Conservation (phyloP, 129 eudicot species). For the Cynara cardunculus region DNA sequence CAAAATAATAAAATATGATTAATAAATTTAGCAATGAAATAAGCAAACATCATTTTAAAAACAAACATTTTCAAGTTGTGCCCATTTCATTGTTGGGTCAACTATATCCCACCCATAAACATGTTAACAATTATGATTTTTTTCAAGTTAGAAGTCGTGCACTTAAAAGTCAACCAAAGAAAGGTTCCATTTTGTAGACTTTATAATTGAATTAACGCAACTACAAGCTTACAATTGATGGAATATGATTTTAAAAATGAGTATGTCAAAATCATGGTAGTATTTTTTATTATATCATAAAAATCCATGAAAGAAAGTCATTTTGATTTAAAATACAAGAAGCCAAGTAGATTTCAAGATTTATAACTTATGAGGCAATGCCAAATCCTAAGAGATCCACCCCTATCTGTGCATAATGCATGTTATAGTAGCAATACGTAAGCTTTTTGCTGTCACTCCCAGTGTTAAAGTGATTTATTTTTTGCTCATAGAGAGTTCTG, state of each 20-base stretch:
- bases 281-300: too few relatives aligned
- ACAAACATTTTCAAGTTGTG: not conserved
- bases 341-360: conserved; percentile 1
- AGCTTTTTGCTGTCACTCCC: conserved; percentile 2
- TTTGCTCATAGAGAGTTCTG: conserved; percentile 1
- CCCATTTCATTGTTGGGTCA: conserved; percentile 15
- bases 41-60: not conserved
- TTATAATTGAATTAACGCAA: not conserved
- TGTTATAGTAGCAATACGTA: not conserved
- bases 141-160: not conserved
- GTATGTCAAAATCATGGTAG: too few relatives aligned
- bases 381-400: not conserved
- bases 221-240: conserved; percentile 7
- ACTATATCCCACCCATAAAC: conserved; percentile 10
- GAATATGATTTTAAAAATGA: too few relatives aligned
- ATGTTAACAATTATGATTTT: not conserved
- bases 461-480: not conserved
- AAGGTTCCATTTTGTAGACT: conserved; percentile 11
- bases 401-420: conserved; percentile 8
- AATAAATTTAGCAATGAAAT: too few relatives aligned
- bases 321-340: not conserved
- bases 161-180: conserved; percentile 18
- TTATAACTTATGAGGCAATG: conserved; percentile 10
- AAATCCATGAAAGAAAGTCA: too few relatives aligned
- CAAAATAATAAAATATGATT: not conserved